A percentile compares a stretch with the other conserved stretches of the same genome.
Conservation (phyloP, 768 basidiomycete genomes). For the Termitomyces sp. region DNA sequence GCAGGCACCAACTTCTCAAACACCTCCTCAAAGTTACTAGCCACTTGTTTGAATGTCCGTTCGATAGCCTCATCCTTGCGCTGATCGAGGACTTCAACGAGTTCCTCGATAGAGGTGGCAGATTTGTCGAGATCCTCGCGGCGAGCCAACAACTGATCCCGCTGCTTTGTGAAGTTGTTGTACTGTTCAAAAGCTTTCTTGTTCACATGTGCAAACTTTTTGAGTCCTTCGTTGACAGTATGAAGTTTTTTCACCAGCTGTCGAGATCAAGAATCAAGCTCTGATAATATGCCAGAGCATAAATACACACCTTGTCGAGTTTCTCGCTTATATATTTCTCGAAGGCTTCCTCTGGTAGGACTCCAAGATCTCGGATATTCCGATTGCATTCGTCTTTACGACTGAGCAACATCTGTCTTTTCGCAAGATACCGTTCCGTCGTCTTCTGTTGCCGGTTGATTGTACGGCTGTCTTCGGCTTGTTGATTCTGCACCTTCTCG, state of each 20-base stretch:
- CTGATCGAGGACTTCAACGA: slow-evolving; percentile 91
- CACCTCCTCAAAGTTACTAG: slow-evolving; percentile 94
- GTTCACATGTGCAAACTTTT: slow-evolving; percentile 97
- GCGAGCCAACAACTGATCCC: slow-evolving; percentile 82
- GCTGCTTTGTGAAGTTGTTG: slow-evolving; percentile 95
- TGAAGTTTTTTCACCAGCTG: slow-evolving; percentile 95
- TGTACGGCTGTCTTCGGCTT: slow-evolving; percentile 78
- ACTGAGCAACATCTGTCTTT: slow-evolving; percentile 76
- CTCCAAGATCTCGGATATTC: slow-evolving; percentile 93
- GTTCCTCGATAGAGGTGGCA: slow-evolving; percentile 82
- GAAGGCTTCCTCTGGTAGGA: slow-evolving; percentile 95
- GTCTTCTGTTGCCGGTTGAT: slow-evolving; percentile 93
- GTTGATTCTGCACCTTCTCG: slow-evolving; percentile 76
- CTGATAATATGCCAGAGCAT: not conserved
- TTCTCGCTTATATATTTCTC: slow-evolving; percentile 88
- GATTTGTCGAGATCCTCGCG: slow-evolving; percentile 90
- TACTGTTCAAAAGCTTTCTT: slow-evolving; percentile 99
- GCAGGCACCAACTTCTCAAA: slow-evolving; percentile 96
- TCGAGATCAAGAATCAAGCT: not conserved
- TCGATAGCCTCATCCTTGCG: slow-evolving; percentile 99
- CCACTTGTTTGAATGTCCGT: slow-evolving; percentile 96
- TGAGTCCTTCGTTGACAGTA: slow-evolving; percentile 84
- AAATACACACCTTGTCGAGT: slow-evolving; percentile 68
- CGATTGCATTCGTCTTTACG: slow-evolving; percentile 94
- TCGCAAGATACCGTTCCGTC: slow-evolving; percentile 90